phyloP scores from a whole-genome alignment of 2,329 filamentous ascomycete species.

The Penicillium sp. region DNA sequence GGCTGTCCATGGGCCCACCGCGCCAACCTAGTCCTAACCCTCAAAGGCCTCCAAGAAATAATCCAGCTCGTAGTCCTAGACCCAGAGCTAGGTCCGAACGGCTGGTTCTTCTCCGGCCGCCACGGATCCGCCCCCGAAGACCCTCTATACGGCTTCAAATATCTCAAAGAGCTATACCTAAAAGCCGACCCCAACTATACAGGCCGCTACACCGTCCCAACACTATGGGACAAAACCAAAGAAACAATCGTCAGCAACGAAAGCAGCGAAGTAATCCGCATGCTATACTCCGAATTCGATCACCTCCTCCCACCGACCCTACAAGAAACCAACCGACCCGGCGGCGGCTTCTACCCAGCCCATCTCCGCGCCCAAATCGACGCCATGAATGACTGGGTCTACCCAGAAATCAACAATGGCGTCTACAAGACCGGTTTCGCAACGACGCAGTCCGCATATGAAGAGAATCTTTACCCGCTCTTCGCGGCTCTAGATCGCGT shows the following conservation, averaged over 20 bases:
- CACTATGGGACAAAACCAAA: conserved; percentile 77
- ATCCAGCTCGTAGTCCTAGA: conserved; percentile 54
- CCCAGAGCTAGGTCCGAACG: conserved; percentile 46
- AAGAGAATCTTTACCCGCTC: conserved; percentile 68
- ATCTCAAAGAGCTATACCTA: conserved; percentile 76
- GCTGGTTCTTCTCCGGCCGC: conserved; percentile 76
- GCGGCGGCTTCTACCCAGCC: conserved; percentile 68
- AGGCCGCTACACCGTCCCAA: conserved; percentile 80
- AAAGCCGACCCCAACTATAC: conserved; percentile 68
- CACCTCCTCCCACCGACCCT: conserved; percentile 62
- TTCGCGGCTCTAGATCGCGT: conserved; percentile 75
- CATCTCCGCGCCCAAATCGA: conserved; percentile 69
- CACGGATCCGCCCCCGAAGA: conserved; percentile 64
- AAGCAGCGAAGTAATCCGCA: conserved; percentile 83
- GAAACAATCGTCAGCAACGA: conserved; percentile 84
- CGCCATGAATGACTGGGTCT: conserved; percentile 75
- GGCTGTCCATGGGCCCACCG: conserved; percentile 68
- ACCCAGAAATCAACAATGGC: conserved; percentile 61
- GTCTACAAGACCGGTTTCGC: conserved; percentile 73
- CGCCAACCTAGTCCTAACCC: conserved; percentile 49
- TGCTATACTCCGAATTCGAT: conserved; percentile 79
- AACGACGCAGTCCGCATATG: conserved; percentile 75
- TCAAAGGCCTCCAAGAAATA: conserved; percentile 57
- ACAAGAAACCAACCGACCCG: conserved; percentile 56
- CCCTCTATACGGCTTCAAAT: conserved; percentile 71